Conservation (phyloP, 2,329 filamentous ascomycete species). For the Pseudohalonectria lignicola region DNA sequence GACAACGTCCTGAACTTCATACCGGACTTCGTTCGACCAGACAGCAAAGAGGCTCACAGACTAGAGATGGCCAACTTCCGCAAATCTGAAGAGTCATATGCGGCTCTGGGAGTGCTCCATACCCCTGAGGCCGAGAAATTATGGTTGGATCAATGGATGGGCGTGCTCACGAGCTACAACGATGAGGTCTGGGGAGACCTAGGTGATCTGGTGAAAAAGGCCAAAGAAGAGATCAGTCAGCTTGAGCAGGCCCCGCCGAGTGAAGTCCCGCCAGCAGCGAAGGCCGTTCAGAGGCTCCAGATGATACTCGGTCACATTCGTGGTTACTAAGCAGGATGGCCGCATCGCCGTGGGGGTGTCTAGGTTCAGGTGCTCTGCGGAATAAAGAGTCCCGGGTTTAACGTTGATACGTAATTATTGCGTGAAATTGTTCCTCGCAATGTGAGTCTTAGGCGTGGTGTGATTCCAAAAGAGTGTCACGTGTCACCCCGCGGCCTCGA, state of each 20-base stretch:
- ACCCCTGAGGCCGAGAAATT: constrained; percentile 22
- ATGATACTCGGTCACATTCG: constrained; percentile 28
- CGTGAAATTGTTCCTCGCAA: too few species aligned
- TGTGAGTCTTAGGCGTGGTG: too few species aligned
- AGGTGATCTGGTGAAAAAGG: constrained; percentile 41
- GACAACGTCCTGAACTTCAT: constrained; percentile 38
- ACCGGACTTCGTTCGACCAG: constrained; percentile 26
- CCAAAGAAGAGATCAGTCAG: constrained; percentile 41
- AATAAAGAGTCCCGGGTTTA: too few species aligned
- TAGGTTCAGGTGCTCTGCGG: too few species aligned
- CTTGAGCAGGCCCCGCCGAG: constrained; percentile 16
- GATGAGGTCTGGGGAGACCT: constrained; percentile 62
- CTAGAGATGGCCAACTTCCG: constrained; percentile 2
- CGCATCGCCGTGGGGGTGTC: too few species aligned
- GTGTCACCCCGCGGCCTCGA: background rate
- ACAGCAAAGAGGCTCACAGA: constrained; percentile 6
- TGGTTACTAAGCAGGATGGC: too few species aligned
- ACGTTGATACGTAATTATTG: too few species aligned
- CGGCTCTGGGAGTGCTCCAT: constrained; percentile 27
- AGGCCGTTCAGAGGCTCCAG: constrained; percentile 24
- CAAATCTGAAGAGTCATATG: constrained; percentile 4
- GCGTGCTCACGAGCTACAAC: constrained; percentile 43
- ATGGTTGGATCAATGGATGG: constrained; percentile 45
- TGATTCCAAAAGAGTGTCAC: constrained; percentile 1
- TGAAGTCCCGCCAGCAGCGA: constrained; percentile 15